Percentiles rank a stretch among this genome's conserved stretches.
phyloP scores from a whole-genome alignment of 2,329 filamentous ascomycete genomes.

The Graphiopsis chlorocephala region DNA sequence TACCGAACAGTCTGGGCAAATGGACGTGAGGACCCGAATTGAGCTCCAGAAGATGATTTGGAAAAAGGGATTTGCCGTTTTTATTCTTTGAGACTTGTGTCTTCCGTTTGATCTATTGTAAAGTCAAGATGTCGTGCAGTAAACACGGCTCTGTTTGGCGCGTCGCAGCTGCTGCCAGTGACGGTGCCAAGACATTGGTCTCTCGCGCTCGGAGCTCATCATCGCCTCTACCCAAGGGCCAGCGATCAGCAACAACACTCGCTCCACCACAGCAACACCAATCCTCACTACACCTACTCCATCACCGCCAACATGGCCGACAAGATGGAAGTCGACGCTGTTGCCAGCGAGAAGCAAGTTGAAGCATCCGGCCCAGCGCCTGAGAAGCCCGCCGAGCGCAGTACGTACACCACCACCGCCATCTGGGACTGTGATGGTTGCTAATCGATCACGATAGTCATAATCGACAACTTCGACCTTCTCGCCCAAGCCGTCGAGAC shows the following conservation, averaged over 20 bases:
- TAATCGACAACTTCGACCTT: constrained; percentile 89
- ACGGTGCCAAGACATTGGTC: neutral
- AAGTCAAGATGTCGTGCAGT: neutral
- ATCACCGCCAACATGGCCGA: constrained; percentile 42
- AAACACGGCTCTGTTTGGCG: neutral
- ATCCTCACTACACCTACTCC: constrained; percentile 17
- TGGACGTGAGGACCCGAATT: neutral
- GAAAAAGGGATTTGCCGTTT: neutral
- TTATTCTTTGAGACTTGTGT: neutral
- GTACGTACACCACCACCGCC: constrained; percentile 25
- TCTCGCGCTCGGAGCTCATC: neutral
- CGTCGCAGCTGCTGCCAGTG: neutral
- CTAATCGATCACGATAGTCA: constrained; percentile 58
- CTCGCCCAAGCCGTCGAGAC: constrained; percentile 87
- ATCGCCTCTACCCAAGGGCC: neutral
- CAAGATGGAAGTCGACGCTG: constrained; percentile 45
- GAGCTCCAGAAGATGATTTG: neutral
- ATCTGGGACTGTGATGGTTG: neutral
- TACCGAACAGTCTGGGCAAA: neutral
- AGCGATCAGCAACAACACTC: neutral
- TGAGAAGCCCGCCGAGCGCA: constrained; percentile 31
- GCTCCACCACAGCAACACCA: constrained; percentile 18
- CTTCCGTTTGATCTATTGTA: neutral
- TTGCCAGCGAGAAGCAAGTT: constrained; percentile 40
- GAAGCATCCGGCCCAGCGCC: constrained; percentile 39